Percentiles rank a stretch among this genome's conserved stretches.
phyloP scores from a whole-genome alignment of 1,139 yeast species.

The Candida neerlandica region DNA sequence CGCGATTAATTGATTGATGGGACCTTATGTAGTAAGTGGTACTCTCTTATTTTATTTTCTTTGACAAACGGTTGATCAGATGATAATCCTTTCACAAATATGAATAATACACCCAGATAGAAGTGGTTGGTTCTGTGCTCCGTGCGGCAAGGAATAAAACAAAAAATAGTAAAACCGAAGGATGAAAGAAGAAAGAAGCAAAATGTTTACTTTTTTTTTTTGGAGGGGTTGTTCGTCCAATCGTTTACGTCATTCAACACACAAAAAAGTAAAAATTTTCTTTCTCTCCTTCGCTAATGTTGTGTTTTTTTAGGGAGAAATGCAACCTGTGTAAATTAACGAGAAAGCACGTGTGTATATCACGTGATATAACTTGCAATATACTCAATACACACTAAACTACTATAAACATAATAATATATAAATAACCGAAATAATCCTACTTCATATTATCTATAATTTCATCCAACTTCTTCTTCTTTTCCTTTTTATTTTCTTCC shows the following conservation, averaged over 20 bases:
- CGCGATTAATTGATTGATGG: too few species aligned
- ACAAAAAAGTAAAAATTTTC: constrained; percentile 1
- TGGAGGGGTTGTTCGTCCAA: background rate
- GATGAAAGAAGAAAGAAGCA: background rate
- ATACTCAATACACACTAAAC: background rate
- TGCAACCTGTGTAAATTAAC: background rate
- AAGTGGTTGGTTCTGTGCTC: background rate
- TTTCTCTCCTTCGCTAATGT: background rate
- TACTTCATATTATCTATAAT: constrained; percentile 16
- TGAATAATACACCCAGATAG: too few species aligned
- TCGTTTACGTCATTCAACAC: constrained; percentile 2
- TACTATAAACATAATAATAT: too few species aligned
- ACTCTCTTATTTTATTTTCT: too few species aligned
- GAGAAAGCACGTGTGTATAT: background rate
- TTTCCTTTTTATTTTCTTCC: constrained; percentile 29
- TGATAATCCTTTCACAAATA: too few species aligned
- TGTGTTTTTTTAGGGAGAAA: background rate
- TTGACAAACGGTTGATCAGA: too few species aligned
- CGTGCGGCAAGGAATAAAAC: background rate
- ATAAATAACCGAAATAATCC: background rate
- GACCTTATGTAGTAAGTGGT: too few species aligned
- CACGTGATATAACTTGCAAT: background rate
- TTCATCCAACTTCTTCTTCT: constrained; percentile 29
- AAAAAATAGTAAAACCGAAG: background rate
- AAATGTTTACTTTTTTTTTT: background rate